Evolutionary conservation across 805 yeast genomes (phyloP), one percentile per base, ranked within the genome.

Genomic region (Wickerhamiella sergipiensis): DNA sequence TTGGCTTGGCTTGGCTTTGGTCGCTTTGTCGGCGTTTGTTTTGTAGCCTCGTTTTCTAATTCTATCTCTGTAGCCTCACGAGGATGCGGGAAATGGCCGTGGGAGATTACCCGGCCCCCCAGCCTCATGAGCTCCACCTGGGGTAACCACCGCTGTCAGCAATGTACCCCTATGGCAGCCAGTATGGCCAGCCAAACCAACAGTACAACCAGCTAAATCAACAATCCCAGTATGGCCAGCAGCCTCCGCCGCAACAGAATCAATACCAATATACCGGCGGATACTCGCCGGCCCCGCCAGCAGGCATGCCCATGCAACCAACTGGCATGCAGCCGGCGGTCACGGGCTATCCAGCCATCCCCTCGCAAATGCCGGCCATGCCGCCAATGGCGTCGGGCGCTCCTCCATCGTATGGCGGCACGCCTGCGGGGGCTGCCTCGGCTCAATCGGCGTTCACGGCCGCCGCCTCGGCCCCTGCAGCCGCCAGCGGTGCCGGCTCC

Each of bases 401-500:
- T n/a, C 24, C 7, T 56, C 18, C 53, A 50, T 49, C 50, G 54
- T 54, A 53, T 54, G 43, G 61, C 60, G 46, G 59, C 53, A 45
- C 61, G 52, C 33, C 61, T 17, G 40, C 19, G 18, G 19, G 18
- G 40, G 8, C 40, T 18, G 45, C 44, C 23, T 18, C 46, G 18
- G 22, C 24, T 2, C 40, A 36, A 18, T 13, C 39, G 13, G 45
- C 29, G 8, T 10, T 13, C 46, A 40, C 23, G 50, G 50, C 13
- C 47, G 42, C 45, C 50, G 81, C 61, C 46, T 43, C 52, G 13
- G 46, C 61, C 52, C 38, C 62, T 5, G 40, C 40, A 6, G 15
- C 40, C 9, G 17, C 40, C 19, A 44, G 38, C 24, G 13, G 40
- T 18, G 22, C 24, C 2, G 23, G 38, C 18, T 13, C 39, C 10